These are phyloP conservation scores for Pichia membranifaciens DNA, from an alignment of 805 yeast species.

Conservation along the genomic window DNA sequence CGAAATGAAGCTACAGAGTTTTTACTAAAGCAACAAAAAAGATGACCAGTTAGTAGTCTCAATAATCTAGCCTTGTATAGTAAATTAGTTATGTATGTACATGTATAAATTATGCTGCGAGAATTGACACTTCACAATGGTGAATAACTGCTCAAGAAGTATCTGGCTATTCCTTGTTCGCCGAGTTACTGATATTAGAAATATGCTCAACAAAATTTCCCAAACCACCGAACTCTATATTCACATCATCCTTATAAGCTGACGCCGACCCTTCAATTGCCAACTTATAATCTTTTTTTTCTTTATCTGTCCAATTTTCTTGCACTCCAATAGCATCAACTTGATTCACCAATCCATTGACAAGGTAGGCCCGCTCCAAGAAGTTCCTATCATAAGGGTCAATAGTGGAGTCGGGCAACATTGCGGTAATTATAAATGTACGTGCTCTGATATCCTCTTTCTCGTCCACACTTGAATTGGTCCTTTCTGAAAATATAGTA, in stretches of 20 bases:
- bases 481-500: constrained; percentile 14
- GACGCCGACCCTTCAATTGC: constrained; percentile 12
- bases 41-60: not conserved
- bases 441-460: constrained; percentile 10
- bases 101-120: not conserved
- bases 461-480: not conserved
- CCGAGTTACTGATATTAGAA: too few relatives aligned
- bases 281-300: constrained; percentile 9
- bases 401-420: constrained; percentile 18
- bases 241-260: not conserved
- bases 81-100: not conserved
- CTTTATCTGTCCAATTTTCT: constrained; percentile 18
- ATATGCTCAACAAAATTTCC: not conserved
- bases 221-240: constrained; percentile 2
- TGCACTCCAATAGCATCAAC: constrained; percentile 17
- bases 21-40: not conserved
- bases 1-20: not conserved
- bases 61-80: not conserved
- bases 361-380: constrained; percentile 26
- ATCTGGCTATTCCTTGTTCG: too few relatives aligned
- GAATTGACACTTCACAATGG: not conserved
- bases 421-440: constrained; percentile 20
- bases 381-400: constrained; percentile 27
- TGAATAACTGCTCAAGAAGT: too few relatives aligned
- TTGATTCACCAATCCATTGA: constrained; percentile 25